phyloP scores from a whole-genome alignment of 2,329 filamentous ascomycete genomes.

The Fusarium sp. region DNA sequence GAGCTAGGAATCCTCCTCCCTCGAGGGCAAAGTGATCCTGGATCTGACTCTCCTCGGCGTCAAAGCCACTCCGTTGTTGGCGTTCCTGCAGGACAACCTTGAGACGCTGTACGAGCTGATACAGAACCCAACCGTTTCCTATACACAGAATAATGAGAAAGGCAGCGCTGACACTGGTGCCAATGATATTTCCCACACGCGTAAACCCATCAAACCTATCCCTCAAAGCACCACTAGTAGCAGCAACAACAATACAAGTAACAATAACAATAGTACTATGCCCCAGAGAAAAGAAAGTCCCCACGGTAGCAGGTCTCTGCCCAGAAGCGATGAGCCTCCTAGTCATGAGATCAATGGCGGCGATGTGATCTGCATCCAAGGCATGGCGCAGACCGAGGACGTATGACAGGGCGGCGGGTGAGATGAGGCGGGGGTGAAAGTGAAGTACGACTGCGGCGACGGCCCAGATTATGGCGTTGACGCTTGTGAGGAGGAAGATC shows the following conservation, averaged over 20 bases:
- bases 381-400: conserved; percentile 91
- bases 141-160: conserved; percentile 85
- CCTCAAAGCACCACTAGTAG: conserved; percentile 85
- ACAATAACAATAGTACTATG: conserved; percentile 93
- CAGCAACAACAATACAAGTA: conserved; percentile 91
- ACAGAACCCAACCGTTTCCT: conserved; percentile 88
- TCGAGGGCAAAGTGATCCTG: conserved; percentile 73
- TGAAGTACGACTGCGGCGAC: conserved; percentile 63
- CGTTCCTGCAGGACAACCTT: conserved; percentile 63
- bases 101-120: conserved; percentile 78
- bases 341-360: conserved; percentile 94
- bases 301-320: conserved; percentile 88
- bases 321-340: conserved; percentile 86
- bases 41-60: conserved; percentile 31
- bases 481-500: conserved; percentile 60
- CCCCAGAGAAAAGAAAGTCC: conserved; percentile 92
- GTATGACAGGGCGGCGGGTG: conserved; percentile 86
- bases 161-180: conserved; percentile 84
- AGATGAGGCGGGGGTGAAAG: conserved; percentile 71
- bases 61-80: conserved; percentile 43
- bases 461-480: conserved; percentile 68
- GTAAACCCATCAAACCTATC: conserved; percentile 84
- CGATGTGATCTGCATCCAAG: conserved; percentile 92
- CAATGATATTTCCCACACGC: conserved; percentile 86
- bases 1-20: conserved; percentile 79